Evolutionary conservation across 208 protist species (phyloP).

Genomic region (Trichomonas tenax): DNA sequence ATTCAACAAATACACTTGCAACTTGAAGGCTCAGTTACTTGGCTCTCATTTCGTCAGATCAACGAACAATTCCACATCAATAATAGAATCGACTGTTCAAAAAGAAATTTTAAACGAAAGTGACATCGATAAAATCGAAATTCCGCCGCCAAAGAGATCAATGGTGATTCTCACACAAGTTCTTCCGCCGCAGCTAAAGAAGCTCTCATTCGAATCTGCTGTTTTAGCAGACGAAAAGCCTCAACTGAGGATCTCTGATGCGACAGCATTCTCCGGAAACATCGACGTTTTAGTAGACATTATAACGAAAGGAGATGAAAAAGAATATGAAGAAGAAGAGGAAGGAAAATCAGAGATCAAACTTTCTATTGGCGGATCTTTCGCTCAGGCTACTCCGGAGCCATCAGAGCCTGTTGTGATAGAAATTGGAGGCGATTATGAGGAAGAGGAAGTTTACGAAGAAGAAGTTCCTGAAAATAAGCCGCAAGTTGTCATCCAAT

Average conservation of each 20-base stretch:
- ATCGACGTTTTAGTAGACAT: neutral
- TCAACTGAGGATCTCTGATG: neutral
- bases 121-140: neutral
- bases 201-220: neutral
- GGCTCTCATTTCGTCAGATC: no score
- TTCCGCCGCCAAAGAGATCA: neutral
- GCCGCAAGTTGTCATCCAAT: neutral
- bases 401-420: neutral
- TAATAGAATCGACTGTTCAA: no score
- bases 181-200: neutral
- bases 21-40: no score
- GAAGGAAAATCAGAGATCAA: neutral
- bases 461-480: neutral
- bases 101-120: neutral
- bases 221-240: neutral
- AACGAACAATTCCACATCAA: no score
- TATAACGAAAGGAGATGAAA: no score
- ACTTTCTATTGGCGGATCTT: neutral
- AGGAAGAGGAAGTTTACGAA: neutral
- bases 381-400: neutral
- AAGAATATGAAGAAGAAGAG: neutral
- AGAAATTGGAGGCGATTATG: neutral
- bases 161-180: neutral
- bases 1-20: no score
- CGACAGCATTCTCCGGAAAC: neutral